Conservation (phyloP, 768 basidiomycete genomes). For the Royoungia palumana region DNA sequence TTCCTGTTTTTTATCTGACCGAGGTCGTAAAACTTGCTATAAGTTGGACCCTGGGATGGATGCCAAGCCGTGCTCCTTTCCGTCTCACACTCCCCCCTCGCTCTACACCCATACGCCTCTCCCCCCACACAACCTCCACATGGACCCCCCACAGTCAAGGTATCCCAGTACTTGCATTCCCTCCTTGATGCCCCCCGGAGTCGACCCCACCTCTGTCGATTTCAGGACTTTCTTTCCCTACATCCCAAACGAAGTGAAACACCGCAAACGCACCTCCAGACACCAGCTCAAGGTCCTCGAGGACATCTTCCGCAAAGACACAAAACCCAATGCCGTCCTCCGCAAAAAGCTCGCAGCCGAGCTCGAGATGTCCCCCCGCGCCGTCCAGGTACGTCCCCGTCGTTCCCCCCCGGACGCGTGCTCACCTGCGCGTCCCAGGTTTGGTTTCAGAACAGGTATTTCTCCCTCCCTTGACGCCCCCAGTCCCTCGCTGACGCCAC, state of each 20-base stretch:
- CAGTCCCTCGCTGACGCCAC: conserved; percentile 9
- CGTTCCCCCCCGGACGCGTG: conserved; percentile 11
- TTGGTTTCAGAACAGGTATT: conserved; percentile 86
- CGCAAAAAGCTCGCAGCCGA: conserved; percentile 78
- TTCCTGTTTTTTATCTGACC: too few species aligned
- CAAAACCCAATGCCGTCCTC: conserved; percentile 82
- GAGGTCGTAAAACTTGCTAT: conserved; percentile 10
- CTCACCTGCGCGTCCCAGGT: conserved; percentile 50
- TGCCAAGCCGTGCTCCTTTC: conserved; percentile 37
- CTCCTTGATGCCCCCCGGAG: conserved; percentile 46
- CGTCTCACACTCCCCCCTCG: conserved; percentile 26
- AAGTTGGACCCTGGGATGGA: conserved; percentile 30
- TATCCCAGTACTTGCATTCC: conserved; percentile 42
- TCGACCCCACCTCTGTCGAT: conserved; percentile 67
- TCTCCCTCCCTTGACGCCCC: conserved; percentile 7
- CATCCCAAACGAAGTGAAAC: conserved; percentile 91
- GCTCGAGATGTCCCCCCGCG: conserved; percentile 89
- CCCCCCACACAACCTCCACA: conserved; percentile 16
- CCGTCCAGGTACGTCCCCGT: conserved; percentile 75
- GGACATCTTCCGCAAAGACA: conserved; percentile 78
- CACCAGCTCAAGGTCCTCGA: conserved; percentile 89
- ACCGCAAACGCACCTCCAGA: conserved; percentile 84
- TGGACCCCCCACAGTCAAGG: conserved; percentile 30
- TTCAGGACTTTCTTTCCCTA: conserved; percentile 86
- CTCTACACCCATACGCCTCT: conserved; percentile 15